Conservation (phyloP, 1,284 basidiomycete genomes). For the Coriolopsis trogii region DNA sequence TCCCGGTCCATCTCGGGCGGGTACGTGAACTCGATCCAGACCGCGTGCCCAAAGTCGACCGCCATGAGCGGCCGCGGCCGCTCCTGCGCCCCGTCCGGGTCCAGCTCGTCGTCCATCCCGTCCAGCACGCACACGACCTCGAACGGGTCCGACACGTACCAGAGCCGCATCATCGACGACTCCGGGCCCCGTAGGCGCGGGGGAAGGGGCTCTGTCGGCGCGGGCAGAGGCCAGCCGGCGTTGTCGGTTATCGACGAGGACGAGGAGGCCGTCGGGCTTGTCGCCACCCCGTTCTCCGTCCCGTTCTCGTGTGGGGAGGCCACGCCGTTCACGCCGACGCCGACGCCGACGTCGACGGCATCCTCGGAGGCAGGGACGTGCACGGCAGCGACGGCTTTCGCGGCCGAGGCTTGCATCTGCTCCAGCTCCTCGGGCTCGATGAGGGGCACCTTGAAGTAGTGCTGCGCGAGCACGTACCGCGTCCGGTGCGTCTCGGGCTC, state of each 20-base stretch:
- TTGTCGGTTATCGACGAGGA: background rate
- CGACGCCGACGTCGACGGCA: background rate
- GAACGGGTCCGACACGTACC: slow-evolving; percentile 71
- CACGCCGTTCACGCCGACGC: background rate
- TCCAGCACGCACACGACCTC: slow-evolving; percentile 70
- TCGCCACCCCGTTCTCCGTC: no score
- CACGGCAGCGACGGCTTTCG: slow-evolving; percentile 9
- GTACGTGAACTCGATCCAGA: slow-evolving; percentile 67
- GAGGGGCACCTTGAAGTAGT: slow-evolving; percentile 70
- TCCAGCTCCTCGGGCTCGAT: slow-evolving; percentile 23
- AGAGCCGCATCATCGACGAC: slow-evolving; percentile 55
- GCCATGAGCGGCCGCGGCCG: slow-evolving; percentile 69
- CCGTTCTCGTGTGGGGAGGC: background rate
- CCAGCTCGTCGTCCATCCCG: slow-evolving; percentile 39
- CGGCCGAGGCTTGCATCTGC: slow-evolving; percentile 6
- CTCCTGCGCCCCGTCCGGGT: slow-evolving; percentile 39
- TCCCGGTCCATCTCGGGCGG: slow-evolving; percentile 32
- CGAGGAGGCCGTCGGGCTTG: slow-evolving; percentile 5
- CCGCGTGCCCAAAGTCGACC: slow-evolving; percentile 79
- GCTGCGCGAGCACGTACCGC: slow-evolving; percentile 70
- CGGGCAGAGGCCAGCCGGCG: slow-evolving; percentile 4
- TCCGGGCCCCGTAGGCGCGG: no score
- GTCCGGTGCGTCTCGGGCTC: slow-evolving; percentile 58
- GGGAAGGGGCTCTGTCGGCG: no score
- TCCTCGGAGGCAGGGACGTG: no score